Evolutionary conservation across 2,329 filamentous ascomycete genomes (phyloP).

Genomic region (Penicillium paneum): DNA sequence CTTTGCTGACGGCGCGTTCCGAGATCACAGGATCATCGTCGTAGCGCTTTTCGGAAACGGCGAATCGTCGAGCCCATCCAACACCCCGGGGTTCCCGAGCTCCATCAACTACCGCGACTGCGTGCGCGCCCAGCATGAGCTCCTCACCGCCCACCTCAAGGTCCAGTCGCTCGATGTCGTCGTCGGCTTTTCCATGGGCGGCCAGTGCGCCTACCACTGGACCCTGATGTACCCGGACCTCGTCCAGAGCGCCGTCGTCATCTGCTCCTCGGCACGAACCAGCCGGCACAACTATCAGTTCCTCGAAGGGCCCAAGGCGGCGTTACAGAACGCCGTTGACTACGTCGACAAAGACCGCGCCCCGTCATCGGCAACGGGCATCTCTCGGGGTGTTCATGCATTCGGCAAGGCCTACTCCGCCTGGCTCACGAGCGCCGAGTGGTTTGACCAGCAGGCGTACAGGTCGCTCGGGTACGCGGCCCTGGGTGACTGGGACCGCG

Average conservation of each 20-base stretch:
- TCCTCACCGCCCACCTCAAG: slow-evolving; percentile 39
- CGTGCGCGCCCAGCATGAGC: slow-evolving; percentile 42
- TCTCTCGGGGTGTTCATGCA: too few species aligned
- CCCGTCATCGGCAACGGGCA: too few species aligned
- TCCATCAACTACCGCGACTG: slow-evolving; percentile 43
- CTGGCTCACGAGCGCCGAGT: slow-evolving; percentile 48
- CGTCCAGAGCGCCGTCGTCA: slow-evolving; percentile 41
- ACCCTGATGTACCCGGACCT: slow-evolving; percentile 44
- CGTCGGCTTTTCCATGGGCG: slow-evolving; percentile 52
- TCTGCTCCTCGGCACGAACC: slow-evolving; percentile 48
- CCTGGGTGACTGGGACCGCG: slow-evolving; percentile 39
- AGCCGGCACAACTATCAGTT: slow-evolving; percentile 50
- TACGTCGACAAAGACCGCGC: slow-evolving; percentile 14
- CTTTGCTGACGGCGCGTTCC: slow-evolving; percentile 45
- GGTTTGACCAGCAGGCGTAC: slow-evolving; percentile 47
- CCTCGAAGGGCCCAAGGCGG: slow-evolving; percentile 45
- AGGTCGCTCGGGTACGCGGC: slow-evolving; percentile 34
- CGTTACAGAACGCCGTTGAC: slow-evolving; percentile 42
- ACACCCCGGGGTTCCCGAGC: slow-evolving; percentile 40
- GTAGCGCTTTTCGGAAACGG: slow-evolving; percentile 50
- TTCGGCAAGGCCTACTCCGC: slow-evolving; percentile 49
- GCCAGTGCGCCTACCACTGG: slow-evolving; percentile 51
- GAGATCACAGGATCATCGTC: slow-evolving; percentile 45
- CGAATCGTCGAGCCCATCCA: slow-evolving; percentile 50
- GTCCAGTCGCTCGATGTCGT: slow-evolving; percentile 41